Conservation (phyloP, 2,329 filamentous ascomycete species). For the Meredithiella fracta region DNA sequence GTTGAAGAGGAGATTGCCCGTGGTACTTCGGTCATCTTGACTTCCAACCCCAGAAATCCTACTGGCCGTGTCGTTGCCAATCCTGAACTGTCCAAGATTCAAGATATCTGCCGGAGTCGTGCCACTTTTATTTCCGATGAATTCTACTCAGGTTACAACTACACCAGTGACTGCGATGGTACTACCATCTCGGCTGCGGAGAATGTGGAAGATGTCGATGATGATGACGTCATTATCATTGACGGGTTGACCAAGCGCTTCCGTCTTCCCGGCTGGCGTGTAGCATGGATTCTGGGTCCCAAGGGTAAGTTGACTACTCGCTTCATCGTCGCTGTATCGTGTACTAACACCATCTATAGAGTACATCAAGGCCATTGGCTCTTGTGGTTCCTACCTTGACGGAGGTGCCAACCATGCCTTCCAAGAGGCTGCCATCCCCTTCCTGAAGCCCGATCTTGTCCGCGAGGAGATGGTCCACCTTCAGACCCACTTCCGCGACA, state of each 20-base stretch:
- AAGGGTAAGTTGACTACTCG: conserved; percentile 34
- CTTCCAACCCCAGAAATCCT: conserved; percentile 88
- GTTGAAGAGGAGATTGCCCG: conserved; percentile 82
- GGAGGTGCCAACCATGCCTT: conserved; percentile 90
- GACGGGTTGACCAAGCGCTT: conserved; percentile 95
- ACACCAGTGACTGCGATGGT: conserved; percentile 81
- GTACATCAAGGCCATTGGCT: conserved; percentile 84
- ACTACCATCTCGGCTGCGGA: conserved; percentile 75
- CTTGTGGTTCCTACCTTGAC: conserved; percentile 85
- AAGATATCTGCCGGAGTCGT: conserved; percentile 79
- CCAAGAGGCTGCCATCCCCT: conserved; percentile 80
- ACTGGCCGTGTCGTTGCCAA: conserved; percentile 77
- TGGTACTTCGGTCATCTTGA: conserved; percentile 75
- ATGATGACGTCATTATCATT: conserved; percentile 84
- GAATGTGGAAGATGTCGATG: conserved; percentile 78
- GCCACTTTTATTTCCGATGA: conserved; percentile 91
- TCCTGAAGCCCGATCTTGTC: conserved; percentile 78
- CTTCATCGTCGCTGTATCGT: neutral
- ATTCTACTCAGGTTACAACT: conserved; percentile 95
- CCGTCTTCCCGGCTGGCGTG: conserved; percentile 87
- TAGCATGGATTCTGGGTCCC: conserved; percentile 88
- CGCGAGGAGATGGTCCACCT: conserved; percentile 75
- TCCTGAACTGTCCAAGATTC: conserved; percentile 74
- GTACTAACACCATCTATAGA: conserved; percentile 30
- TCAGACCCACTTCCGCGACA: conserved; percentile 74